Percentiles rank a stretch among this genome's conserved stretches.
phyloP scores from a whole-genome alignment of 2,329 filamentous ascomycete genomes.

The Ambrosiella xylebori region DNA sequence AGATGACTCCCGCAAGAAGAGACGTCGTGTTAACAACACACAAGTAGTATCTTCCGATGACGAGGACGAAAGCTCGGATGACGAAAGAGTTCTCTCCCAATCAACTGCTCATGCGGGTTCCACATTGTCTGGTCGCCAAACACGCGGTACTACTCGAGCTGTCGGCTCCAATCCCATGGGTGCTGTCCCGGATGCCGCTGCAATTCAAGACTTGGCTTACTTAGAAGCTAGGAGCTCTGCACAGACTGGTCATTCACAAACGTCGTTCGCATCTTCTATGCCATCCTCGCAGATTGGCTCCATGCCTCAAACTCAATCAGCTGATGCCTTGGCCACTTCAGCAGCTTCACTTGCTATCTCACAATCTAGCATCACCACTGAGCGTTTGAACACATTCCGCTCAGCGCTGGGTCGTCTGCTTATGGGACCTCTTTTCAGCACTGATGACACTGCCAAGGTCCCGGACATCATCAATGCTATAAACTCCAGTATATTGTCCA shows the following conservation, averaged over 20 bases:
- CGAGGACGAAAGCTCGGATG: slow-evolving; percentile 43
- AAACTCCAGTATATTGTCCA: slow-evolving; percentile 47
- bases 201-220: not conserved
- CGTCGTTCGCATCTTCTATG: slow-evolving; percentile 63
- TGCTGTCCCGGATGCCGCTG: not conserved
- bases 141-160: slow-evolving; percentile 17
- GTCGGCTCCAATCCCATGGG: slow-evolving; percentile 18
- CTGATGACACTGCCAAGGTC: slow-evolving; percentile 66
- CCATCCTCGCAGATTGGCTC: slow-evolving; percentile 52
- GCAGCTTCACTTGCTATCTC: slow-evolving; percentile 27
- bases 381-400: slow-evolving; percentile 59
- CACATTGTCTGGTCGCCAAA: slow-evolving; percentile 13
- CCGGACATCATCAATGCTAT: slow-evolving; percentile 60
- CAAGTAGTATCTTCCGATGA: slow-evolving; percentile 41
- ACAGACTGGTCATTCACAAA: slow-evolving; percentile 24
- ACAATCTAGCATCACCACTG: slow-evolving; percentile 34
- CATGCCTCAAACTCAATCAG: slow-evolving; percentile 18
- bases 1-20: slow-evolving; percentile 64
- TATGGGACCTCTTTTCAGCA: slow-evolving; percentile 57
- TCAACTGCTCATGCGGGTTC: slow-evolving; percentile 14
- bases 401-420: slow-evolving; percentile 68
- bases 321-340: slow-evolving; percentile 25
- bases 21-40: slow-evolving; percentile 47
- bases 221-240: not conserved
- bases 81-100: slow-evolving; percentile 21